These are phyloP conservation scores for Erucastrum elatum DNA, from an alignment of 345 rosid genomes.

Conservation along the genomic window DNA sequence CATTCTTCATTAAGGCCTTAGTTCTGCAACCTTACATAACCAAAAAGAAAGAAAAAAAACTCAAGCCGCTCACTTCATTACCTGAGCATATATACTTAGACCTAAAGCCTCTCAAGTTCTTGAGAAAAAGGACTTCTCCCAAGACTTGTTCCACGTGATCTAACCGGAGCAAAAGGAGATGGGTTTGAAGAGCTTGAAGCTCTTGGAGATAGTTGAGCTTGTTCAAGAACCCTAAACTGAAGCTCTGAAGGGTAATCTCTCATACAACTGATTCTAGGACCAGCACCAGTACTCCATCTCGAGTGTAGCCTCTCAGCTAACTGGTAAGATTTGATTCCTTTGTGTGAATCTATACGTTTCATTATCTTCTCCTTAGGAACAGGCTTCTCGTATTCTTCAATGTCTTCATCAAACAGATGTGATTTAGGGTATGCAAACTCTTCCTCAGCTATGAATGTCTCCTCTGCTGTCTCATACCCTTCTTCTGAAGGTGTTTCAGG, in stretches of 20 bases:
- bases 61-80: slow-evolving; percentile 19
- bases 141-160: slow-evolving; percentile 36
- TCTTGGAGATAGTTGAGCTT: slow-evolving; percentile 72
- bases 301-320: slow-evolving; percentile 72
- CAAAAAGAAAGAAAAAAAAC: slow-evolving; percentile 15
- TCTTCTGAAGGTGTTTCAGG: slow-evolving; percentile 48
- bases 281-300: slow-evolving; percentile 91
- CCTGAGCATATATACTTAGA: not conserved
- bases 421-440: slow-evolving; percentile 63
- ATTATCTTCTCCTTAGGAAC: slow-evolving; percentile 71
- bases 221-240: slow-evolving; percentile 66
- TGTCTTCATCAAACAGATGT: slow-evolving; percentile 62
- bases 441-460: slow-evolving; percentile 61
- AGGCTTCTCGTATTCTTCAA: slow-evolving; percentile 52
- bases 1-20: slow-evolving; percentile 7
- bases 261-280: slow-evolving; percentile 94
- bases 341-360: slow-evolving; percentile 77
- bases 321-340: slow-evolving; percentile 68
- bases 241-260: slow-evolving; percentile 92
- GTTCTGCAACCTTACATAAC: too few species aligned
- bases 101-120: slow-evolving; percentile 33
- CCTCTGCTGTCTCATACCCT: slow-evolving; percentile 80
- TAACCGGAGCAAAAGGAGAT: slow-evolving; percentile 35
- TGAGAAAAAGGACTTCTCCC: slow-evolving; percentile 41
- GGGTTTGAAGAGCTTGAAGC: slow-evolving; percentile 30